Evolutionary conservation across 805 yeast genomes (phyloP).

Genomic region (Pichia gijzeniarum): DNA sequence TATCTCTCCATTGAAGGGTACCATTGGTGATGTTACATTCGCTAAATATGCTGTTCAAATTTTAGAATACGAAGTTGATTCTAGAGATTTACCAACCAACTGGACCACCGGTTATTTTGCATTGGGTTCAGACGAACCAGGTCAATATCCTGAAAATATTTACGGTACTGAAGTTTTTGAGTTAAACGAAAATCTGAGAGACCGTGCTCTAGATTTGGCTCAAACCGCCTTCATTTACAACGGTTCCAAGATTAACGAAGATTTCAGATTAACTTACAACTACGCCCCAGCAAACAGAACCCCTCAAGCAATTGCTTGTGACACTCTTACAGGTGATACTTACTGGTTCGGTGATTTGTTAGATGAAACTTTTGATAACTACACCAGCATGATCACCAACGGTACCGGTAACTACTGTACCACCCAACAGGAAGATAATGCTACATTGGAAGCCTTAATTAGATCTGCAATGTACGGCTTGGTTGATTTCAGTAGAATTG

Average conservation of each 20-base stretch:
- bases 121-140: slow-evolving; percentile 44
- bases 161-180: slow-evolving; percentile 65
- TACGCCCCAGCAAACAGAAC: slow-evolving; percentile 43
- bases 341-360: slow-evolving; percentile 52
- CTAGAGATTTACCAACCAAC: slow-evolving; percentile 41
- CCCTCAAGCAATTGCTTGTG: slow-evolving; percentile 48
- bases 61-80: slow-evolving; percentile 52
- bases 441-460: slow-evolving; percentile 51
- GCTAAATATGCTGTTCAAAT: slow-evolving; percentile 58
- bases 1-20: slow-evolving; percentile 48
- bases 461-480: slow-evolving; percentile 50
- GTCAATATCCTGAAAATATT: slow-evolving; percentile 44
- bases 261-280: slow-evolving; percentile 43
- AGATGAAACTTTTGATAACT: slow-evolving; percentile 44
- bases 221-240: slow-evolving; percentile 35
- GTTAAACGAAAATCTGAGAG: slow-evolving; percentile 51
- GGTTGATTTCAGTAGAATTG: slow-evolving; percentile 51
- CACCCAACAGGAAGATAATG: slow-evolving; percentile 65
- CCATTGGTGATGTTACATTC: slow-evolving; percentile 55
- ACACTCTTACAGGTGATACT: slow-evolving; percentile 52
- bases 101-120: slow-evolving; percentile 60
- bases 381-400: slow-evolving; percentile 46
- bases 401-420: slow-evolving; percentile 54
- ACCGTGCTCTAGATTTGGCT: slow-evolving; percentile 51
- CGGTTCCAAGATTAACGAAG: slow-evolving; percentile 40